phyloP scores from a whole-genome alignment of 805 yeast species.

The Saturnispora zaruensis region DNA sequence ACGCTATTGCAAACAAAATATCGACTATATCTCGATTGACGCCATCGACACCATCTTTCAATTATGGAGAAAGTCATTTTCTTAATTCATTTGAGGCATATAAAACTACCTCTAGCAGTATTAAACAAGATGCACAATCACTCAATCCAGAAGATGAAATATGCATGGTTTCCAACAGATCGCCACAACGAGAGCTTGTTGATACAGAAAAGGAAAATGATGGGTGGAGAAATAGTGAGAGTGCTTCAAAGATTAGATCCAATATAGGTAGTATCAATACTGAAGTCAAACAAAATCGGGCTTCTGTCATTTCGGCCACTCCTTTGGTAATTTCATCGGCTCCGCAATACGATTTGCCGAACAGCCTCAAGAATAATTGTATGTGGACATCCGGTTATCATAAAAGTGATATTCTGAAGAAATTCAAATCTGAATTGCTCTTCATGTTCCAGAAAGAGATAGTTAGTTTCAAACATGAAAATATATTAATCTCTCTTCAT shows the following conservation, averaged over 20 bases:
- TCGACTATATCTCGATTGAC: not conserved
- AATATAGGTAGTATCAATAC: constrained; percentile 11
- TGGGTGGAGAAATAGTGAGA: not conserved
- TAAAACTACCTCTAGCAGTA: too few relatives aligned
- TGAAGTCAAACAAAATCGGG: constrained; percentile 26
- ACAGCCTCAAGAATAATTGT: not conserved
- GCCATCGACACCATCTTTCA: constrained; percentile 1
- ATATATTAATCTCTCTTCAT: constrained; percentile 10
- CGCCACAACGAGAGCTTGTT: not conserved
- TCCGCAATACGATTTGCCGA: constrained; percentile 5
- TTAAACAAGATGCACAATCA: not conserved
- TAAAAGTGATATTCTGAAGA: constrained; percentile 15
- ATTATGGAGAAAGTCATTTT: not conserved
- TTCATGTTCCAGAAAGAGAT: not conserved
- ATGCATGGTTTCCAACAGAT: not conserved
- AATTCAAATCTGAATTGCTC: constrained; percentile 19
- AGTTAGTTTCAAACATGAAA: constrained; percentile 13
- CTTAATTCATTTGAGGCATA: not conserved
- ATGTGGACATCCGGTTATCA: constrained; percentile 16
- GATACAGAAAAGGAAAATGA: not conserved
- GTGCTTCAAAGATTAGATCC: not conserved
- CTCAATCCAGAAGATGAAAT: not conserved
- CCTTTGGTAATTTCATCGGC: constrained; percentile 30
- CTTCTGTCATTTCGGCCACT: constrained; percentile 28
- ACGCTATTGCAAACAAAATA: constrained; percentile 5